phyloP scores from a whole-genome alignment of 352 stramenopile genomes.

The Globisporangium uncinulatum region DNA sequence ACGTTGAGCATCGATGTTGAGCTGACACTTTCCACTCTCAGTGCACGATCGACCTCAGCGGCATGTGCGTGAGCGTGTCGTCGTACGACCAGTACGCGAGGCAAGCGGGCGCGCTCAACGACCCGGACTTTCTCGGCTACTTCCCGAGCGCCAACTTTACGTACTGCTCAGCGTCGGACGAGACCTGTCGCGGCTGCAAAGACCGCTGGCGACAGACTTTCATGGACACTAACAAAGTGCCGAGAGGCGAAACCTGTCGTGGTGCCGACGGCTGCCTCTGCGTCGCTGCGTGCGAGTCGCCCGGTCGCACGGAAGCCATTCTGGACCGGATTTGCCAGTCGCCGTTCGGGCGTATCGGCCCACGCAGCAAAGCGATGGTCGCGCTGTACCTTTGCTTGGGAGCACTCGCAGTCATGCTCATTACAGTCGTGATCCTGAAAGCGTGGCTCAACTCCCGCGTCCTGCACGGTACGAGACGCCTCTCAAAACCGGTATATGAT shows the following conservation, averaged over 20 bases:
- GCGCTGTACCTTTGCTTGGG: slow-evolving; percentile 7
- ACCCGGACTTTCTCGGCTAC: slow-evolving; percentile 9
- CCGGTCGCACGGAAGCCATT: slow-evolving; percentile 6
- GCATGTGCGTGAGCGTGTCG: slow-evolving; percentile 10
- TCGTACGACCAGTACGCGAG: slow-evolving; percentile 2
- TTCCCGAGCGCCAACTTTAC: slow-evolving; percentile 13
- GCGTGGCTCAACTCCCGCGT: slow-evolving; percentile 2
- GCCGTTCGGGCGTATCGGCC: background rate
- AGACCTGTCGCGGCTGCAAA: slow-evolving; percentile 9
- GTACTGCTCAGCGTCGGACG: slow-evolving; percentile 14
- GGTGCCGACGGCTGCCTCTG: slow-evolving; percentile 13
- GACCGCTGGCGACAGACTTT: slow-evolving; percentile 6
- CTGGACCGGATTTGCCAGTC: slow-evolving; percentile 2
- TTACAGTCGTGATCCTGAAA: slow-evolving; percentile 3
- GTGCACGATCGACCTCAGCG: slow-evolving; percentile 11
- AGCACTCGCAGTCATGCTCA: background rate
- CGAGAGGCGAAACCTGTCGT: slow-evolving; percentile 1
- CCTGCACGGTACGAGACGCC: background rate
- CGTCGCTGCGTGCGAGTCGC: slow-evolving; percentile 13
- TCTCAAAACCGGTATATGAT: background rate
- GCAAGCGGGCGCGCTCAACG: background rate
- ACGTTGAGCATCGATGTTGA: too few species aligned
- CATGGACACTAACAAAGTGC: background rate
- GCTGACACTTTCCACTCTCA: background rate
- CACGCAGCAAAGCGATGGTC: slow-evolving; percentile 2